Percentiles rank a stretch among this genome's conserved stretches.
These are phyloP conservation scores for Rehmannia glutinosa DNA, from an alignment of 257 asterid genomes.

Conservation along the genomic window DNA sequence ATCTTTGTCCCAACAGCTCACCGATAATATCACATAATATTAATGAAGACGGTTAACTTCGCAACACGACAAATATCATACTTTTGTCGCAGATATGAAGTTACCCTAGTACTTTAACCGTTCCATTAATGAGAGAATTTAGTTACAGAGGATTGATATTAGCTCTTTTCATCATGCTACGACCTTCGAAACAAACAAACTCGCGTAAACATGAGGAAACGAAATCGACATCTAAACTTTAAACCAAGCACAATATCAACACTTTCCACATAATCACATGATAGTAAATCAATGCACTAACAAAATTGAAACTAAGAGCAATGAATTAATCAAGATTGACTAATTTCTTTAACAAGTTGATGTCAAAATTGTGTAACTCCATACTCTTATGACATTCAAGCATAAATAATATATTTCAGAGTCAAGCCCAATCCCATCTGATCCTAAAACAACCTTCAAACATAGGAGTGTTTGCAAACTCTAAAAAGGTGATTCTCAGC, in stretches of 20 bases:
- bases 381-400: background rate
- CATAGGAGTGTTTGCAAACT: no score
- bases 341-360: background rate
- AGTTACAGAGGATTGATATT: background rate
- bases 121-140: background rate
- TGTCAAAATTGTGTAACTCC: background rate
- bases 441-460: background rate
- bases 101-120: background rate
- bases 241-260: background rate
- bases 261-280: background rate
- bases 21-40: background rate
- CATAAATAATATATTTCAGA: background rate
- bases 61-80: constrained; percentile 6
- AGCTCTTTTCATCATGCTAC: background rate
- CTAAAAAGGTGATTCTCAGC: no score
- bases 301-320: background rate
- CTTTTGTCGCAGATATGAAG: no score
- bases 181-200: background rate
- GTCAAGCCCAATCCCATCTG: background rate
- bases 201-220: background rate
- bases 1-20: constrained; percentile 11
- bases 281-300: background rate
- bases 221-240: background rate
- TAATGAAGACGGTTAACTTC: background rate
- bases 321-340: constrained; percentile 9